These are phyloP conservation scores for Podospora comata DNA, from an alignment of 495 filamentous ascomycete genomes.

Conservation along the genomic window DNA sequence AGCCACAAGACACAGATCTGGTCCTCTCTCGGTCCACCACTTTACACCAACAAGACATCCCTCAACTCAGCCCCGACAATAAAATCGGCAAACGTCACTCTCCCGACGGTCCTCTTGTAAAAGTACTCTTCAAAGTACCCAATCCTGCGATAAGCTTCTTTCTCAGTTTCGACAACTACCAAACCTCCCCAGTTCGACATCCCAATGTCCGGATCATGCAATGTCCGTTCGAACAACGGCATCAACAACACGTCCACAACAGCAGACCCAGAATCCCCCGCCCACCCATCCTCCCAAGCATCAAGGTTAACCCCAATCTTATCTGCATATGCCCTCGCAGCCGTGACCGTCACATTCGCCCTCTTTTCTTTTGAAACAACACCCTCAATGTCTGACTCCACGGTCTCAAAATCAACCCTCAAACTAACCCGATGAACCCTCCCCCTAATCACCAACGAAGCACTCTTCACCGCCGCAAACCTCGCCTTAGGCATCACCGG, in stretches of 20 bases:
- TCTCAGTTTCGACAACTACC: not conserved
- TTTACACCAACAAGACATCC: not conserved
- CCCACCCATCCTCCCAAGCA: not conserved
- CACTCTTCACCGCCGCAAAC: not conserved
- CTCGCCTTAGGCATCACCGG: not conserved
- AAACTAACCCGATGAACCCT: not conserved
- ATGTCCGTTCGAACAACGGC: not conserved
- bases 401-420: not conserved
- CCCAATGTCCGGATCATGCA: not conserved
- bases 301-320: not conserved
- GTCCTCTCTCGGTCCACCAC: too few relatives aligned
- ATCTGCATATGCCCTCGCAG: not conserved
- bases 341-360: not conserved
- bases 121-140: not conserved
- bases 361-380: not conserved
- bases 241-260: not conserved
- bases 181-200: not conserved
- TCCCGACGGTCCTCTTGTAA: not conserved
- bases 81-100: not conserved
- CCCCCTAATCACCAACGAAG: not conserved
- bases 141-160: not conserved
- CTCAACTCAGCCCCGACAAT: not conserved
- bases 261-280: not conserved
- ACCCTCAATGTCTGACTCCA: not conserved
- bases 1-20: too few relatives aligned